A percentile compares a stretch with the other conserved stretches of the same genome.
phyloP scores from a whole-genome alignment of 2,329 filamentous ascomycete species.

The Conoideocrella luteorostrata region DNA sequence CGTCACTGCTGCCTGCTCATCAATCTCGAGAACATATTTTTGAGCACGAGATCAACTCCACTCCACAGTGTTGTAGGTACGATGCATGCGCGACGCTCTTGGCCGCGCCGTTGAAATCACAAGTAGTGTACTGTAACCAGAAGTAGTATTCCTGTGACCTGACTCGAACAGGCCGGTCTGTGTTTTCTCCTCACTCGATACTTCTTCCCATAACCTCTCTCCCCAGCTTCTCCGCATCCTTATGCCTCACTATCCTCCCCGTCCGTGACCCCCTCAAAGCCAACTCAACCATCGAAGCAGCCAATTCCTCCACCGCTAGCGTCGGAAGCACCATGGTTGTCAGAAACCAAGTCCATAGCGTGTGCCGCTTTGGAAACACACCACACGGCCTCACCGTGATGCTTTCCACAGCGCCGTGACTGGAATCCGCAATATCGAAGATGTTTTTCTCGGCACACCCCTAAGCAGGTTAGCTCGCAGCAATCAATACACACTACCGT shows the following conservation, averaged over 20 bases:
- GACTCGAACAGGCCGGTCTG: no score
- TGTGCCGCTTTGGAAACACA: not conserved
- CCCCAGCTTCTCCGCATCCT: not conserved
- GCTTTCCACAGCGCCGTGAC: not conserved
- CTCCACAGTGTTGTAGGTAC: no score
- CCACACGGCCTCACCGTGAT: conserved; percentile 5
- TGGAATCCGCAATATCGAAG: conserved; percentile 3
- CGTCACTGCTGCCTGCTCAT: no score
- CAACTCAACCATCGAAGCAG: conserved; percentile 1
- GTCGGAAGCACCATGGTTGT: conserved; percentile 6
- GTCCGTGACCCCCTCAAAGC: not conserved
- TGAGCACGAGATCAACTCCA: no score
- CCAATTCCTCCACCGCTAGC: conserved; percentile 1
- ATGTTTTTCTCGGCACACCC: conserved; percentile 6
- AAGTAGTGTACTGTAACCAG: no score
- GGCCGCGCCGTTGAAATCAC: no score
- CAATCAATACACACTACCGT: no score
- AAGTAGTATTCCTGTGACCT: no score
- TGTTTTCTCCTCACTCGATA: no score
- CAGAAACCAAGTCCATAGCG: conserved; percentile 3
- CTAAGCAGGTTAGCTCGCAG: not conserved
- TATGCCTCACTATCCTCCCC: not conserved
- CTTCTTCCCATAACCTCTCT: not conserved
- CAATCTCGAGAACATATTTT: no score
- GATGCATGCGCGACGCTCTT: no score